Conservation (phyloP, 225 moss, liverwort and hornwort genomes). For the Sphagnum contortum region DNA sequence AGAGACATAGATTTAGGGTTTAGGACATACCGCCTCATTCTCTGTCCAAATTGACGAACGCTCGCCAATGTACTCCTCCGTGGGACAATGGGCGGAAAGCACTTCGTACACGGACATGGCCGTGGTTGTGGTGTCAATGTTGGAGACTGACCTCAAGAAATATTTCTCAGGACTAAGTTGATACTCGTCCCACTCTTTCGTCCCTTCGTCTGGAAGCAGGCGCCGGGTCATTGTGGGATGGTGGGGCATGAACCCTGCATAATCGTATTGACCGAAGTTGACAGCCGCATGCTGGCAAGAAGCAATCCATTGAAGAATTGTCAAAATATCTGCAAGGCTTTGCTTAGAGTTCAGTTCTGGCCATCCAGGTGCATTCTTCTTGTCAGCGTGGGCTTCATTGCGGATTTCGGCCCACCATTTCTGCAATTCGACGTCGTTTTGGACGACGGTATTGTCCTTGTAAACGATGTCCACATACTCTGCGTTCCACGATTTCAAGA, state of each 20-base stretch:
- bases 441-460: slow-evolving; percentile 21
- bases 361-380: slow-evolving; percentile 36
- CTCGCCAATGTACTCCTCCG: slow-evolving; percentile 40
- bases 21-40: slow-evolving; percentile 10
- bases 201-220: slow-evolving; percentile 34
- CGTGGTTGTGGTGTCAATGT: slow-evolving; percentile 18
- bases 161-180: slow-evolving; percentile 20
- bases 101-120: slow-evolving; percentile 50
- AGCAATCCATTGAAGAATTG: slow-evolving; percentile 39
- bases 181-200: slow-evolving; percentile 13
- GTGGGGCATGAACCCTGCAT: slow-evolving; percentile 40
- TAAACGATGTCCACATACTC: slow-evolving; percentile 48
- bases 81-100: slow-evolving; percentile 35
- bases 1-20: not conserved
- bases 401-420: slow-evolving; percentile 48
- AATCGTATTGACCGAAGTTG: slow-evolving; percentile 70
- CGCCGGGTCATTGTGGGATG: slow-evolving; percentile 30
- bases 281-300: slow-evolving; percentile 57
- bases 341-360: slow-evolving; percentile 23
- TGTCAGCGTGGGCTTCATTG: slow-evolving; percentile 32
- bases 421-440: slow-evolving; percentile 38
- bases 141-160: slow-evolving; percentile 16
- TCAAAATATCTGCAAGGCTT: slow-evolving; percentile 28
- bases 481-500: slow-evolving; percentile 21
- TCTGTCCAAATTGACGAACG: slow-evolving; percentile 12